Conservation (phyloP, 306 rosid species). For the Heteromeles arbutifolia region DNA sequence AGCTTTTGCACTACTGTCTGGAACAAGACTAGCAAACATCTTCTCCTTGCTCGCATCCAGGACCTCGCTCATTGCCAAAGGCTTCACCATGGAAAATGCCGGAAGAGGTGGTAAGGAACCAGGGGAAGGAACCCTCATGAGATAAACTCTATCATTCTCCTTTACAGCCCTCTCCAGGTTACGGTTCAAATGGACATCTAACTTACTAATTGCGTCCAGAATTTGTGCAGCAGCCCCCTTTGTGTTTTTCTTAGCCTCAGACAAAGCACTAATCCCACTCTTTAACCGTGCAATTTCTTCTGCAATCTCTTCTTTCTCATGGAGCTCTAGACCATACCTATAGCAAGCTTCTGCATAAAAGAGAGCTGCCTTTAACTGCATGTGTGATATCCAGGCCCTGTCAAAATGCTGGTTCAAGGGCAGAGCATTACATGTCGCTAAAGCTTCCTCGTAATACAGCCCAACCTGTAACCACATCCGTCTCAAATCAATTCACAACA, state of each 20-base stretch:
- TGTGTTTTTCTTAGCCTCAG: conserved; percentile 64
- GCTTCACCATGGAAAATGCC: conserved; percentile 85
- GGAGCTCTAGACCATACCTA: conserved; percentile 76
- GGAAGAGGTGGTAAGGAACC: conserved; percentile 68
- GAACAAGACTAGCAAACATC: conserved; percentile 91
- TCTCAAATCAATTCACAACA: conserved; percentile 13
- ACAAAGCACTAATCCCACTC: conserved; percentile 55
- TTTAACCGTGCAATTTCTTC: conserved; percentile 83
- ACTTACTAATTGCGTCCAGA: conserved; percentile 72
- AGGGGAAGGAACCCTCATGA: conserved; percentile 83
- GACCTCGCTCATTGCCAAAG: conserved; percentile 77
- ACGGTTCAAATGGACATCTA: conserved; percentile 71
- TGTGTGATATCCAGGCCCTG: conserved; percentile 77
- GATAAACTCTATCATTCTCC: conserved; percentile 96
- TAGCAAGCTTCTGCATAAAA: conserved; percentile 87
- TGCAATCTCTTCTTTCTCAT: conserved; percentile 88
- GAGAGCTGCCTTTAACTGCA: conserved; percentile 77
- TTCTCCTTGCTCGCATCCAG: conserved; percentile 94
- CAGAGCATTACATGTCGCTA: conserved; percentile 61
- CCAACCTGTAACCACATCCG: conserved; percentile 63
- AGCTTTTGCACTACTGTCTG: conserved; percentile 88
- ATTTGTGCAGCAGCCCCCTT: conserved; percentile 83
- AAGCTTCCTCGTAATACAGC: conserved; percentile 86
- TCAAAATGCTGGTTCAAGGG: conserved; percentile 89
- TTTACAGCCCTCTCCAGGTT: conserved; percentile 91